A percentile compares a stretch with the other conserved stretches of the same genome.
phyloP scores from a whole-genome alignment of 2,329 filamentous ascomycete genomes.

The Bipolaris victoriae region DNA sequence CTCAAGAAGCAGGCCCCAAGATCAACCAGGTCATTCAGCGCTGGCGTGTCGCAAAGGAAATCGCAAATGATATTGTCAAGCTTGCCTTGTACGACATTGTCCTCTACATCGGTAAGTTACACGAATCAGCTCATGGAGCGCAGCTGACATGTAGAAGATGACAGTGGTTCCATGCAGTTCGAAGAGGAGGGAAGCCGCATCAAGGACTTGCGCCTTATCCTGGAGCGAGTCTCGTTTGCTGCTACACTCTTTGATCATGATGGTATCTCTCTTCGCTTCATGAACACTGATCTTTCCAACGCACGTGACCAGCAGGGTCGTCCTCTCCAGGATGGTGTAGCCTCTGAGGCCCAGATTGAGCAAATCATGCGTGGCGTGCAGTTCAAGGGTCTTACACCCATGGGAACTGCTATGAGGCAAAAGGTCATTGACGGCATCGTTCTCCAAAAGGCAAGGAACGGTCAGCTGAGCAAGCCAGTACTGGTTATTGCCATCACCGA shows the following conservation, averaged over 20 bases:
- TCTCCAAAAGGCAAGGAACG: slow-evolving; percentile 58
- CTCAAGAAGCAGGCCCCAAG: slow-evolving; percentile 56
- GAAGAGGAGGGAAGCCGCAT: slow-evolving; percentile 71
- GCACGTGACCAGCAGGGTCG: slow-evolving; percentile 36
- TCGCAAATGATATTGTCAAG: slow-evolving; percentile 68
- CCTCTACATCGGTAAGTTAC: slow-evolving; percentile 60
- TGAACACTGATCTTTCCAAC: slow-evolving; percentile 63
- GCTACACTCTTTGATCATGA: slow-evolving; percentile 73
- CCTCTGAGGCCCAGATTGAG: slow-evolving; percentile 63
- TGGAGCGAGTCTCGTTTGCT: slow-evolving; percentile 67
- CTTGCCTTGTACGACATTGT: slow-evolving; percentile 67
- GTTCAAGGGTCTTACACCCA: slow-evolving; percentile 70
- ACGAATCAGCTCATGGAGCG: not conserved
- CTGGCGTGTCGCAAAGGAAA: slow-evolving; percentile 64
- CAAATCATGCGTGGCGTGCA: slow-evolving; percentile 63
- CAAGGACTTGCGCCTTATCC: slow-evolving; percentile 68
- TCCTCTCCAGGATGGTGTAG: slow-evolving; percentile 61
- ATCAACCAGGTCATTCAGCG: slow-evolving; percentile 62
- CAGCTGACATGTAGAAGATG: slow-evolving; percentile 54
- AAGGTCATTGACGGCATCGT: slow-evolving; percentile 70
- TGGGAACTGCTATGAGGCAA: slow-evolving; percentile 66
- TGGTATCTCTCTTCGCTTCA: slow-evolving; percentile 71
- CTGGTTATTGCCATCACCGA: slow-evolving; percentile 71
- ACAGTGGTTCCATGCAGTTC: slow-evolving; percentile 73
- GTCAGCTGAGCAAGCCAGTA: slow-evolving; percentile 66